phyloP scores from a whole-genome alignment of 2,329 filamentous ascomycete species.

The Esteya vermicola region DNA sequence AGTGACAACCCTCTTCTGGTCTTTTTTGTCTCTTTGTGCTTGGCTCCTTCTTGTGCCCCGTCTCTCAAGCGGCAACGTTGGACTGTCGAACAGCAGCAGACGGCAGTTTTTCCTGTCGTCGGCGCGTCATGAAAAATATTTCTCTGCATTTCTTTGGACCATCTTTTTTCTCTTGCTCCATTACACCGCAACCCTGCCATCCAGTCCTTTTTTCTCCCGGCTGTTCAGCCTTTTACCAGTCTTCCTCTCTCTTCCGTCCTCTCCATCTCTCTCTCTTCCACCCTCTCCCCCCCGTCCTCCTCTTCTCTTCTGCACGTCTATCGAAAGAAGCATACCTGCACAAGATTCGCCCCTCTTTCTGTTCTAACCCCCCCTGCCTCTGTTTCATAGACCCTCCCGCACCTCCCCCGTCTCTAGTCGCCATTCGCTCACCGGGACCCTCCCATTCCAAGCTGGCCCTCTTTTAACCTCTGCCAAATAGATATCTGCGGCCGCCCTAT shows the following conservation, averaged over 20 bases:
- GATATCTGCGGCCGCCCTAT: constrained; percentile 1
- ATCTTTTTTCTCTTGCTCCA: not conserved
- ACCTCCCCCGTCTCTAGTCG: not conserved
- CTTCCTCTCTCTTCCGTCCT: too few relatives aligned
- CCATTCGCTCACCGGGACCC: not conserved
- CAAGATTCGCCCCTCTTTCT: too few relatives aligned
- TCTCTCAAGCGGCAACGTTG: not conserved
- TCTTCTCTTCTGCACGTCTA: too few relatives aligned
- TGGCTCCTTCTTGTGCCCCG: not conserved
- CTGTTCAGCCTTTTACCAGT: too few relatives aligned
- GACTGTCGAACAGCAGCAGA: not conserved
- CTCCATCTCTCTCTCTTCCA: not conserved
- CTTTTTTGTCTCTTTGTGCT: too few relatives aligned
- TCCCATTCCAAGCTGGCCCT: not conserved
- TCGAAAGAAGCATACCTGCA: too few relatives aligned
- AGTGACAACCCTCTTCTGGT: too few relatives aligned
- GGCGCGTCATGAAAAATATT: not conserved
- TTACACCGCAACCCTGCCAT: not conserved
- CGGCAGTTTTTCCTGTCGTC: not conserved
- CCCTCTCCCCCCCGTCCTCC: not conserved
- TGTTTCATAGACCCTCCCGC: not conserved
- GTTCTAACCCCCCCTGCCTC: not conserved
- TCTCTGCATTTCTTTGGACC: not conserved
- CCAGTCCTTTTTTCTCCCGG: too few relatives aligned
- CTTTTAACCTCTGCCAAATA: constrained; percentile 3